Evolutionary conservation across 192 early-diverging fungal genomes (phyloP).

Genomic region (Backusella macrospora): DNA sequence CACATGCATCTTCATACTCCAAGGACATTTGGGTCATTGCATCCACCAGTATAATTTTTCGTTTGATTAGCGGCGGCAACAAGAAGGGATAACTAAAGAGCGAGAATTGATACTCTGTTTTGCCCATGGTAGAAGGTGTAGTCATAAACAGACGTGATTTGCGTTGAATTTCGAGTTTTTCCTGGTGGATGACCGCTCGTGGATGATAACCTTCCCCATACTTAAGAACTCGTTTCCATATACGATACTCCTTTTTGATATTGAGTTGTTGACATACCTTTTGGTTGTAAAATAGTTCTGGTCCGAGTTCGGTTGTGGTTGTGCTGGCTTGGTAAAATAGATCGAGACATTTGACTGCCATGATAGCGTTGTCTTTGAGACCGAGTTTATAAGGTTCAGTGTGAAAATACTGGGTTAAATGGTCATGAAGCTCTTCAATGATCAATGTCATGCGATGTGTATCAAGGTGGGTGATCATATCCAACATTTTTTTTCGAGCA

Average conservation of each 20-base stretch:
- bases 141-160: slow-evolving; percentile 20
- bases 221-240: slow-evolving; percentile 63
- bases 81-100: slow-evolving; percentile 74
- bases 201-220: slow-evolving; percentile 36
- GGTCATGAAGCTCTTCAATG: slow-evolving; percentile 23
- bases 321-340: slow-evolving; percentile 4
- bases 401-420: slow-evolving; percentile 35
- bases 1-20: slow-evolving; percentile 81
- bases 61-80: slow-evolving; percentile 67
- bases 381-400: slow-evolving; percentile 33
- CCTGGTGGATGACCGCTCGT: not conserved
- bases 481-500: not conserved
- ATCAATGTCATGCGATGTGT: slow-evolving; percentile 13
- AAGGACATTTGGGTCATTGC: slow-evolving; percentile 75
- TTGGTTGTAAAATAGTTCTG: slow-evolving; percentile 29
- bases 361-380: slow-evolving; percentile 31
- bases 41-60: slow-evolving; percentile 72
- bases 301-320: not conserved
- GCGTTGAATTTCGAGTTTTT: slow-evolving; percentile 26
- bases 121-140: slow-evolving; percentile 18
- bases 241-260: slow-evolving; percentile 78
- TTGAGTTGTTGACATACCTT: slow-evolving; percentile 48
- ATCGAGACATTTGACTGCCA: slow-evolving; percentile 28
- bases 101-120: slow-evolving; percentile 55
- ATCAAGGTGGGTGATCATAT: slow-evolving; percentile 14